phyloP scores from a whole-genome alignment of 805 yeast genomes.

The Candida alai region DNA sequence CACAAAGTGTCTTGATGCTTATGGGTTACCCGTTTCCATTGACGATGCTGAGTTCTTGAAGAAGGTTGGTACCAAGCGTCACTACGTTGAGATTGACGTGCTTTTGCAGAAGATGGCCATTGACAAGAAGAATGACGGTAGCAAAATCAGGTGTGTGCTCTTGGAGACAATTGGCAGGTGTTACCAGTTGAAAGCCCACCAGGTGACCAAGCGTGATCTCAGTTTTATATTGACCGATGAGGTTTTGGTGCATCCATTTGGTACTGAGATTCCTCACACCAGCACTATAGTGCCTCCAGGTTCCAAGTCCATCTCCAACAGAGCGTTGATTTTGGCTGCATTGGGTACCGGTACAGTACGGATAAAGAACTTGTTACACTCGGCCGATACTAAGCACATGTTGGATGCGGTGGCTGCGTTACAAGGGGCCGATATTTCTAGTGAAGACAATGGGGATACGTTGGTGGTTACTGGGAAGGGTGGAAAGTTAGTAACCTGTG shows the following conservation, averaged over 20 bases:
- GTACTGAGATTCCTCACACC: conserved; percentile 30
- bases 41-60: conserved; percentile 64
- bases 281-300: conserved; percentile 82
- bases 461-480: conserved; percentile 82
- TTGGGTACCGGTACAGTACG: conserved; percentile 81
- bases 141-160: conserved; percentile 81
- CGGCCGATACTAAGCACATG: conserved; percentile 97
- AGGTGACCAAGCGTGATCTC: conserved; percentile 75
- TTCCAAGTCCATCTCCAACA: conserved; percentile 92
- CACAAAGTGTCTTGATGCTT: conserved; percentile 75
- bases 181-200: conserved; percentile 82
- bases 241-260: conserved; percentile 60
- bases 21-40: conserved; percentile 78
- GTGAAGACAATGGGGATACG: conserved; percentile 90
- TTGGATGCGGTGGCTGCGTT: conserved; percentile 75
- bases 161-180: conserved; percentile 85
- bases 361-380: conserved; percentile 82
- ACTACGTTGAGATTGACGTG: conserved; percentile 67
- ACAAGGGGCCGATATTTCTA: conserved; percentile 74
- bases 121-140: conserved; percentile 95
- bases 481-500: conserved; percentile 64
- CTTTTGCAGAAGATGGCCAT: conserved; percentile 85
- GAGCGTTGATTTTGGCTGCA: conserved; percentile 92
- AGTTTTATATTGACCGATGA: conserved; percentile 83
- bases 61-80: conserved; percentile 60